Base-by-base conservation (phyloP, 331 rosid species). In the Acacia concinna region DNA sequence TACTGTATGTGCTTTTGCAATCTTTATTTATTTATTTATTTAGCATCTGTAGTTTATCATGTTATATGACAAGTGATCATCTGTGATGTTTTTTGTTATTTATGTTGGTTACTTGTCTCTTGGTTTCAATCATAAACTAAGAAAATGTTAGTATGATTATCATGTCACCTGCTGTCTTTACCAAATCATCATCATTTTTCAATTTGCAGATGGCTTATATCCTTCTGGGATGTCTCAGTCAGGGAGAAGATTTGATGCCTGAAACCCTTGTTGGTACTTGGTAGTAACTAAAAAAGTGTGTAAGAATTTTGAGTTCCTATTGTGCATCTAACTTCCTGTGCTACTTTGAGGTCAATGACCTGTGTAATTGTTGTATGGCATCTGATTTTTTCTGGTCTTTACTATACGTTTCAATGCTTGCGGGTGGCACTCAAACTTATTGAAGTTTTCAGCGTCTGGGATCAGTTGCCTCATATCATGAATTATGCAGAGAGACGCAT, bases 141-240 rank as follows among this genome's bases (percentile, higher is more conserved):
- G 1, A 49, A 75, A 32, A 6, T 25, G 5, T 15, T 30, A 15
- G 15, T 30, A 15, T 6, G 12, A 10, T 17, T n/a, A 20, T 38
- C 40, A n/a, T 14, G 56, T 31, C 27, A 13, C 35, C 68, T 76
- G 71, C 65, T 57, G 62, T 25, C 79, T 79, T 72, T 76, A 37
- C 38, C 43, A 51, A 71, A 66, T 35, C 70, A 14, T 79, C 11
- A 43, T 46, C 49, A 57, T 73, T 80, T 43, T 76, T 75, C 74
- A 32, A 60, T 74, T 68, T 89, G 83, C 84, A 89, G 89, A 62
- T 81, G 84, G 86, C 5, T 35, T 15, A 52, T 62, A 20, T 64
- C 35, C 32, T 85, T 44, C 59, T 62, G 66, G 30, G 9, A 23
- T 2, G 51, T 37, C 40, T 74, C 60, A 60, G 14, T 62, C 28